Percentiles rank a stretch among this genome's conserved stretches.
phyloP scores from a whole-genome alignment of 1,139 yeast species.

The Yamadazyma dushanensis region DNA sequence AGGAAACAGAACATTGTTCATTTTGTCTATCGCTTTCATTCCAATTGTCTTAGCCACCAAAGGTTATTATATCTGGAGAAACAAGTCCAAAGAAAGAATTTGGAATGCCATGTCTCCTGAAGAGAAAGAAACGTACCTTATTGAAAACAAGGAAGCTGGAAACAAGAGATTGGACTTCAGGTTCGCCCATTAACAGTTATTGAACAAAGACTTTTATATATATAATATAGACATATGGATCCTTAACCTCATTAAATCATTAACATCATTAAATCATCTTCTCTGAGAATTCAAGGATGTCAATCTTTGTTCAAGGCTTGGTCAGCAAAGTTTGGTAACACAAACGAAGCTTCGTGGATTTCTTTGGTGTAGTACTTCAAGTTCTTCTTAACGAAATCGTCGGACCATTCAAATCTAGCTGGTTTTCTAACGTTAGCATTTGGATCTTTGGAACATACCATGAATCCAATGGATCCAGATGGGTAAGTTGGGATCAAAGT shows the following conservation, averaged over 20 bases:
- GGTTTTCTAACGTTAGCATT: conserved; percentile 66
- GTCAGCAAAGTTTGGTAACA: conserved; percentile 85
- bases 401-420: conserved; percentile 58
- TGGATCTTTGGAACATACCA: conserved; percentile 83
- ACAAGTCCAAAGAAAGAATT: conserved; percentile 38
- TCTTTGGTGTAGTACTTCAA: conserved; percentile 78
- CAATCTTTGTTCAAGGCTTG: conserved; percentile 29
- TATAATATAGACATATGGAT: neutral
- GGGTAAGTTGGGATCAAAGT: conserved; percentile 93
- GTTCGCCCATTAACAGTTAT: conserved; percentile 21
- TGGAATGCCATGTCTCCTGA: conserved; percentile 52
- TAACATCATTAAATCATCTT: conserved; percentile 9
- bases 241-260: conserved; percentile 8
- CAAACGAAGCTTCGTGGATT: conserved; percentile 83
- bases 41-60: conserved; percentile 25
- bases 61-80: conserved; percentile 47
- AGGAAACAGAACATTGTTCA: conserved; percentile 44
- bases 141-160: conserved; percentile 49
- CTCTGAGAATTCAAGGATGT: conserved; percentile 8
- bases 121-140: conserved; percentile 46
- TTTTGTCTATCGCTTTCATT: conserved; percentile 16
- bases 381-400: conserved; percentile 60
- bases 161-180: conserved; percentile 56
- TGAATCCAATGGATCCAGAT: conserved; percentile 90
- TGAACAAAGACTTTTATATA: neutral